phyloP scores from a whole-genome alignment of 345 rosid genomes.

The Gynandropsis gynandra region DNA sequence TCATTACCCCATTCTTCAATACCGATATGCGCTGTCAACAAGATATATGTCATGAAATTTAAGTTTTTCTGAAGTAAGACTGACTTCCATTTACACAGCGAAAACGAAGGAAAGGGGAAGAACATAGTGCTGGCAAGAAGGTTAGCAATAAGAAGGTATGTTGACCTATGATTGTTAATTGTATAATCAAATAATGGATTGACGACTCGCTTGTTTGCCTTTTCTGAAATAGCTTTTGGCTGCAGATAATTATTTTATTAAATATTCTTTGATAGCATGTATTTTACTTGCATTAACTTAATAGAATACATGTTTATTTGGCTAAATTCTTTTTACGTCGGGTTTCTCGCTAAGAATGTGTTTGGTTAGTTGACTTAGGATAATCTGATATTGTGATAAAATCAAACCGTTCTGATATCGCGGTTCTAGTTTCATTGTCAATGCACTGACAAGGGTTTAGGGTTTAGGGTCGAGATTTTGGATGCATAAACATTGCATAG shows the following conservation, averaged over 20 bases:
- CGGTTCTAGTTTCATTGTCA: slow-evolving; percentile 1
- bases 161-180: slow-evolving; percentile 3
- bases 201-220: not conserved
- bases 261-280: not conserved
- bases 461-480: slow-evolving; percentile 6
- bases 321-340: not conserved
- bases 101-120: slow-evolving; percentile 87
- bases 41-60: not conserved
- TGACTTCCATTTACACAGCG: slow-evolving; percentile 39
- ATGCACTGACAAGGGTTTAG: not conserved
- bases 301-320: slow-evolving; percentile 3
- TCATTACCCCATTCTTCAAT: not conserved
- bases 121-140: slow-evolving; percentile 47
- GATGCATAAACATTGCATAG: slow-evolving; percentile 16
- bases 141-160: slow-evolving; percentile 60
- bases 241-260: not conserved
- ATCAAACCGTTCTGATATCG: not conserved
- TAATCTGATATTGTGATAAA: no score
- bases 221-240: slow-evolving; percentile 1
- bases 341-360: not conserved
- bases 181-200: not conserved
- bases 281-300: not conserved
- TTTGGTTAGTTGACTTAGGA: slow-evolving; percentile 11
- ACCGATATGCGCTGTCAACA: slow-evolving; percentile 1
- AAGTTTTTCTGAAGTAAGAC: slow-evolving; percentile 13